Base-by-base conservation (phyloP, 345 rosid genomes). In the Lepidium aucheri region DNA sequence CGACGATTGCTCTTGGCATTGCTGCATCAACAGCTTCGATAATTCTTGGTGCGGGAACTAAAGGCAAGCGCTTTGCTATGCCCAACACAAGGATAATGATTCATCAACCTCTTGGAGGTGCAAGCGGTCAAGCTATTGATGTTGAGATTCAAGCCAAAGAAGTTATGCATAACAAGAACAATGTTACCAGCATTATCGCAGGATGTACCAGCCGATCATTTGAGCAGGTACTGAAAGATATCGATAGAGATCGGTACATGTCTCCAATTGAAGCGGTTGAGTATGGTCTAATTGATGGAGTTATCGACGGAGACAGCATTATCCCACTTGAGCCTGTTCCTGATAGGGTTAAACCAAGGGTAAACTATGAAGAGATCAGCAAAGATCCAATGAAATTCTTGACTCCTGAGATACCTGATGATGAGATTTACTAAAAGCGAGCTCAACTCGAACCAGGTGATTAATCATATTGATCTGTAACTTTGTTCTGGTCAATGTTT, bases 11-110 rank as follows among this genome's bases (percentile, higher is more conserved):
- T 9, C 86, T 94, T 17, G 99, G 99, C 34, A 83, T 88, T 17
- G 78, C 97, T 56, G 97, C 96, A 24, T 90, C 96, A 63, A 86
- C 99, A 36, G 95, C 99, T 64, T 81, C 99, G 16, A 60, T 94
- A 24, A 86, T 94, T 65, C 97, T 94, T 50, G 97, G 96, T 40
- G 96, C 93, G 33, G 99, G 99, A 7, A 78, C 91, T 40, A 90
- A 86, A 77, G 99, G 99, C 42, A 94, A 94, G 82, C 95, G 97
- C 22, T 75, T 88, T 62, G 91, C 97, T 0, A 94, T 94, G 99
- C 97, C 99, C 63, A 90, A 90, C 67, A 73, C 99, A 0, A 82
- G 97, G 66, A 83, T 94, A 65, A 94, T 94, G 99, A 82, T 94
- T 51, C 96, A 90, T 75, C 99, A 88, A 44, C 99, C 99, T 0